Conservation (phyloP, 1,139 yeast genomes). For the Debaryomyces coudertii region DNA sequence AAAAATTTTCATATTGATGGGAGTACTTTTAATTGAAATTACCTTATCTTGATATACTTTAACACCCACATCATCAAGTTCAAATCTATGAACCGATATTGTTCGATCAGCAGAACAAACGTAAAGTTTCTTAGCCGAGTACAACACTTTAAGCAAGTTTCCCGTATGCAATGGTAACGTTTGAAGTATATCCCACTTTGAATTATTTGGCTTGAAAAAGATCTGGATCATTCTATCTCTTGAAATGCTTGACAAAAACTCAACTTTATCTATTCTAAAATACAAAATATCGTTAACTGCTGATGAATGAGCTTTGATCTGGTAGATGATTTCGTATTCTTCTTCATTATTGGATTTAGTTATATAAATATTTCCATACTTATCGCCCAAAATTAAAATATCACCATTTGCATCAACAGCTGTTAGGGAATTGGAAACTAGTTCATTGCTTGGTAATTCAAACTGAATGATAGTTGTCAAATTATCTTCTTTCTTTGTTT, state of each 20-base stretch:
- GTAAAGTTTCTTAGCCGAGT: conserved; percentile 37
- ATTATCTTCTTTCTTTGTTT: conserved; percentile 15
- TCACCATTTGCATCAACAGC: conserved; percentile 29
- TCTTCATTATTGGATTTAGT: conserved; percentile 15
- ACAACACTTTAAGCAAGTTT: conserved; percentile 44
- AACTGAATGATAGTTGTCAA: conserved; percentile 19
- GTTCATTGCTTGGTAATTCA: conserved; percentile 29
- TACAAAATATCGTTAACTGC: conserved; percentile 46
- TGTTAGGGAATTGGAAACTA: conserved; percentile 30
- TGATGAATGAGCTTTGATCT: conserved; percentile 53
- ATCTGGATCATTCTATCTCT: conserved; percentile 67
- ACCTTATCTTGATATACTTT: conserved; percentile 44
- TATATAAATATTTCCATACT: conserved; percentile 45
- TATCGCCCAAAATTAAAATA: conserved; percentile 48
- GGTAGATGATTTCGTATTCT: conserved; percentile 18
- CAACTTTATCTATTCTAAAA: conserved; percentile 26
- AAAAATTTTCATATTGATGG: conserved; percentile 36
- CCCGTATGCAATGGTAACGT: conserved; percentile 63
- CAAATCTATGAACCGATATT: conserved; percentile 51
- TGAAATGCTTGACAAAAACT: conserved; percentile 50
- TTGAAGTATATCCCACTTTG: conserved; percentile 54
- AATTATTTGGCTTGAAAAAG: conserved; percentile 27
- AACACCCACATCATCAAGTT: conserved; percentile 21
- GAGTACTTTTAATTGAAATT: conserved; percentile 54
- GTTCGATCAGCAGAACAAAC: conserved; percentile 66